Conservation (phyloP, 2,329 filamentous ascomycete genomes). For the Pezicula carpinea region DNA sequence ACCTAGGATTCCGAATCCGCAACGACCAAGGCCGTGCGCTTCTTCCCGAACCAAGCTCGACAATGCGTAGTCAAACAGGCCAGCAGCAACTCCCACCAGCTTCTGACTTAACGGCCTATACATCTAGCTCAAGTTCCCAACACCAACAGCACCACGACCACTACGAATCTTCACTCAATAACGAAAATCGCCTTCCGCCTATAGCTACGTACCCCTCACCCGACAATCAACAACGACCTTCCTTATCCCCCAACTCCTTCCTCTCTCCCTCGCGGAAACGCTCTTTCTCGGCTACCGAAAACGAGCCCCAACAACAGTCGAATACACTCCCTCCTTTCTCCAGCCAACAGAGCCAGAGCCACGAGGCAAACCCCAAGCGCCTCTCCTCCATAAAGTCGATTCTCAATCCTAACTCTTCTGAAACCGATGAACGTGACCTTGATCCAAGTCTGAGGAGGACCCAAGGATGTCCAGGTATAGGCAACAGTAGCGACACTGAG, state of each 20-base stretch:
- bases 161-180: slow-evolving; percentile 40
- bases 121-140: slow-evolving; percentile 28
- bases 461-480: slow-evolving; percentile 21
- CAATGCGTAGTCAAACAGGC: slow-evolving; percentile 18
- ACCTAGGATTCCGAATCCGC: slow-evolving; percentile 51
- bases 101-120: slow-evolving; percentile 39
- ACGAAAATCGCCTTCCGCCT: slow-evolving; percentile 57
- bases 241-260: slow-evolving; percentile 57
- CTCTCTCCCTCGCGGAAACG: slow-evolving; percentile 59
- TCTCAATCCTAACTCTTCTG: slow-evolving; percentile 50
- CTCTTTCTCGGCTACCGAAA: slow-evolving; percentile 59
- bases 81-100: slow-evolving; percentile 35
- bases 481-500: slow-evolving; percentile 39
- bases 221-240: slow-evolving; percentile 45
- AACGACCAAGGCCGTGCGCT: slow-evolving; percentile 25
- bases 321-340: slow-evolving; percentile 5
- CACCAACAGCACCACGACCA: slow-evolving; percentile 15
- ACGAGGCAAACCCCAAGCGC: slow-evolving; percentile 49
- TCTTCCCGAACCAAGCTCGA: slow-evolving; percentile 24
- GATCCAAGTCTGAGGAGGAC: background rate
- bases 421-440: slow-evolving; percentile 11
- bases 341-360: slow-evolving; percentile 26
- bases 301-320: slow-evolving; percentile 32
- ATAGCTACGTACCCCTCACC: slow-evolving; percentile 28
- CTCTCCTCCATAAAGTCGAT: slow-evolving; percentile 74